These are phyloP conservation scores for sweet orange (Citrus sinensis) DNA, from an alignment of 345 rosid species.

Conservation along the genomic window DVS_A1.0 CM039164.1:2782501-2783000, in stretches of 20 bases:
- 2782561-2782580: constrained; percentile 17
- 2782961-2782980: constrained; percentile 35
- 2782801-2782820: constrained; percentile 80
- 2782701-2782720: constrained; percentile 32
- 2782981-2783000: constrained; percentile 18
- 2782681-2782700: not conserved
- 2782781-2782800: constrained; percentile 63
- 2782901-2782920: constrained; percentile 47
- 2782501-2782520: not conserved
- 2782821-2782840: constrained; percentile 97
- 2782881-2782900: constrained; percentile 48
- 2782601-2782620: not conserved
- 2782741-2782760: constrained; percentile 71
- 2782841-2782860: constrained; percentile 84
- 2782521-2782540: constrained; percentile 2
- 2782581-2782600: constrained; percentile 18
- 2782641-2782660: not conserved
- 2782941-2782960: constrained; percentile 63
- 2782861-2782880: constrained; percentile 44
- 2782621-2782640: not conserved
- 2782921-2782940: constrained; percentile 88
- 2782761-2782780: constrained; percentile 20
- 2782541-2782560: not conserved
- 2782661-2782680: not conserved
- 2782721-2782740: constrained; percentile 54